A percentile compares a stretch with the other conserved stretches of the same genome.
Evolutionary conservation across 2,329 filamentous ascomycete genomes (phyloP).

Genomic region (Capronia americana): DNA sequence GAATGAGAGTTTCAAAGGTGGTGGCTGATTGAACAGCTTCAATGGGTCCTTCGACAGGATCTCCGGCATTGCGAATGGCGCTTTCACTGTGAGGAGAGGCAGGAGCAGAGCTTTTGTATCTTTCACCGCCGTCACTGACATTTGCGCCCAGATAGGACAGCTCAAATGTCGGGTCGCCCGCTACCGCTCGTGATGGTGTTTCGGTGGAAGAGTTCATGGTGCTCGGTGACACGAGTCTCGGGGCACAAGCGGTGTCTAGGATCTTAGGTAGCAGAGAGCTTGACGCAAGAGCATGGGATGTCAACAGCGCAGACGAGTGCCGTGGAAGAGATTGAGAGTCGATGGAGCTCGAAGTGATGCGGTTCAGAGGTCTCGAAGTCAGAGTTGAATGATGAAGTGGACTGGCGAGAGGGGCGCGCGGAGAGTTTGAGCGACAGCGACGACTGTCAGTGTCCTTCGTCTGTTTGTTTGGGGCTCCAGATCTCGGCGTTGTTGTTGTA

Average conservation of each 20-base stretch:
- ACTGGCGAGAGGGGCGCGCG: background rate
- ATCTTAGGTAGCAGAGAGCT: conserved; percentile 27
- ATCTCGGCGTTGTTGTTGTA: background rate
- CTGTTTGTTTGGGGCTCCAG: background rate
- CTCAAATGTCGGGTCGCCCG: background rate
- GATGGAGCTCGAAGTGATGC: background rate
- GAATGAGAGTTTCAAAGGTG: background rate
- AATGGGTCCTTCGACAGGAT: background rate
- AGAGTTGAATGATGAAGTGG: conserved; percentile 1
- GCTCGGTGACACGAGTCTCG: conserved; percentile 3
- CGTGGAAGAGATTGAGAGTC: conserved; percentile 1
- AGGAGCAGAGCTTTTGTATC: background rate
- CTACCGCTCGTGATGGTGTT: background rate
- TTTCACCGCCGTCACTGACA: background rate
- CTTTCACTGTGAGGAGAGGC: background rate
- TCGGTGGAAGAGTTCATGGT: conserved; percentile 6
- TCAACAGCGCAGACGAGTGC: background rate
- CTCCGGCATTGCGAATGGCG: background rate
- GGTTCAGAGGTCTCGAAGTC: background rate
- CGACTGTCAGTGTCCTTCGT: background rate
- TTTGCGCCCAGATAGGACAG: conserved; percentile 2
- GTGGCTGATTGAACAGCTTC: background rate
- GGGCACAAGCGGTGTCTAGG: background rate
- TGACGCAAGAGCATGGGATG: conserved; percentile 20
- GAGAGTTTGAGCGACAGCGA: conserved; percentile 6